phyloP scores from a whole-genome alignment of 2,329 filamentous ascomycete species.

The Trichoderma atroviride region DNA sequence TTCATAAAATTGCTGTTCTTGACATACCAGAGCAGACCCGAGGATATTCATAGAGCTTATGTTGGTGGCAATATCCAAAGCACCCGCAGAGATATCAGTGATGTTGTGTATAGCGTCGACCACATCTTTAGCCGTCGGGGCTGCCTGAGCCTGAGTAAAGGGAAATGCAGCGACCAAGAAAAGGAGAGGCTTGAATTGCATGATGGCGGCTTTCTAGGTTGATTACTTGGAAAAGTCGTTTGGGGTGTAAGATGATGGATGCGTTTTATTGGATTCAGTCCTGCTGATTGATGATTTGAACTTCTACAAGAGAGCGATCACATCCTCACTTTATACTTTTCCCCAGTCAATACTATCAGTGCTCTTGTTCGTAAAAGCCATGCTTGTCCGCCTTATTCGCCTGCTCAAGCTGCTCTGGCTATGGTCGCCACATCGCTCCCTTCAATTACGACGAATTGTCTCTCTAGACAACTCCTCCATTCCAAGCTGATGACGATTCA shows the following conservation, averaged over 20 bases:
- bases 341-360: neutral
- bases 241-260: neutral
- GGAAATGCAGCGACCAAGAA: neutral
- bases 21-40: neutral
- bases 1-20: neutral
- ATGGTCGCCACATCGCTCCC: neutral
- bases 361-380: neutral
- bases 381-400: neutral
- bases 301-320: neutral
- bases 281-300: neutral
- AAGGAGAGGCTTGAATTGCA: slow-evolving; percentile 5
- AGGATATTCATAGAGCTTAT: neutral
- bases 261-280: neutral
- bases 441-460: neutral
- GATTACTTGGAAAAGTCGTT: neutral
- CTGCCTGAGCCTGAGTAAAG: neutral
- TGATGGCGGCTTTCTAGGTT: neutral
- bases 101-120: neutral
- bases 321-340: neutral
- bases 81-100: neutral
- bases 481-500: neutral
- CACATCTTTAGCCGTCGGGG: neutral
- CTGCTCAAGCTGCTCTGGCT: neutral
- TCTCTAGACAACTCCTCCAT: neutral
- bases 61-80: neutral